Evolutionary conservation across 2,329 filamentous ascomycete species (phyloP).

Genomic region (Aspergillus sp.): DNA sequence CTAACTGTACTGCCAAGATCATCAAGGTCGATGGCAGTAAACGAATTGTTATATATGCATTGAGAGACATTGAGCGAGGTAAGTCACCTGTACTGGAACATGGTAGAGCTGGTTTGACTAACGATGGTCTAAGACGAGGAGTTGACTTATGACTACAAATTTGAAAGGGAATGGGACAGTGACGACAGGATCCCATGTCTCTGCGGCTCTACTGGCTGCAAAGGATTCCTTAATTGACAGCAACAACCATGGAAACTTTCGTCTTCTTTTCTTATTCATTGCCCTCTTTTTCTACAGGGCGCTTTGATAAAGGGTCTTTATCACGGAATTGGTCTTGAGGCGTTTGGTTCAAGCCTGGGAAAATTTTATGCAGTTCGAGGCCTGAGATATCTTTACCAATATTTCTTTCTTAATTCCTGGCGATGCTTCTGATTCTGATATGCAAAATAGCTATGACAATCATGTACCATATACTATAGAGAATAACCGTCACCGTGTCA

Average conservation of each 20-base stretch:
- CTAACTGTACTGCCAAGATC: slow-evolving; percentile 98
- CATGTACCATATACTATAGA: slow-evolving; percentile 19
- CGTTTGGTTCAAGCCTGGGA: slow-evolving; percentile 9
- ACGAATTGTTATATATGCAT: slow-evolving; percentile 95
- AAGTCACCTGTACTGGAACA: slow-evolving; percentile 40
- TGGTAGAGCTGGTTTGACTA: background rate
- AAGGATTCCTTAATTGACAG: slow-evolving; percentile 91
- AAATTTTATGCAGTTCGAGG: background rate
- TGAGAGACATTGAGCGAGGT: slow-evolving; percentile 93
- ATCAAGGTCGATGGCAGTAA: slow-evolving; percentile 98
- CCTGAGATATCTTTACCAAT: background rate
- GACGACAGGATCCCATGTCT: slow-evolving; percentile 95
- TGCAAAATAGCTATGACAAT: slow-evolving; percentile 3
- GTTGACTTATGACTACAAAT: slow-evolving; percentile 99
- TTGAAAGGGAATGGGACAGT: slow-evolving; percentile 92
- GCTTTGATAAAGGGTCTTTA: background rate
- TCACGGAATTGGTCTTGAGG: slow-evolving; percentile 3
- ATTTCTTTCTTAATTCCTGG: slow-evolving; percentile 7
- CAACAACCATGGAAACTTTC: background rate
- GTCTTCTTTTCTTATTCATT: background rate
- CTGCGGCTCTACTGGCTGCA: slow-evolving; percentile 91
- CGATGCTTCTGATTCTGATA: slow-evolving; percentile 2
- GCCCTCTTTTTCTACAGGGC: background rate
- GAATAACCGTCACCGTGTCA: background rate
- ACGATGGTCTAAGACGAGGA: slow-evolving; percentile 73